Base-by-base conservation (phyloP, 2,329 filamentous ascomycete genomes). In the Ophiostoma quercus region DNA sequence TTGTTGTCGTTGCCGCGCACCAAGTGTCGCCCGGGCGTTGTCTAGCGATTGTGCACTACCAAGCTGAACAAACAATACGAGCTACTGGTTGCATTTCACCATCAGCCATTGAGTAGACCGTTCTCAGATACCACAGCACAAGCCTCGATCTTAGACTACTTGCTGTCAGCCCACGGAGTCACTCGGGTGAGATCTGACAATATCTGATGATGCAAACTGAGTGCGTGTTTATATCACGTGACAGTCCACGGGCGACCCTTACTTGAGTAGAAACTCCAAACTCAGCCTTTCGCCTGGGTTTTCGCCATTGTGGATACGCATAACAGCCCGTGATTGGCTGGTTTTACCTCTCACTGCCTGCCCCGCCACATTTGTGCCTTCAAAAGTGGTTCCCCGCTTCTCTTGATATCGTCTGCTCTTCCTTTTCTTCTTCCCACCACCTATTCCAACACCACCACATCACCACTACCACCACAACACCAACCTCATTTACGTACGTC, bases 341-440 rank as follows among this genome's bases (percentile, higher is more conserved):
- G 51, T 2, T 57, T 12, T 1, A 2, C 22, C 16, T 47, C 62
- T 62, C 34, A 63, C 71, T 73, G 73, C 73, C 73, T 73, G 73
- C 73, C 73, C 73, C 73, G 73, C 73, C 73, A 74, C 72, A 54
- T 19, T 37, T 57, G 51, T 54, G 67, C 70, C 71, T 67, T 66
- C 68, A 66, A 47, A 43, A 43, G 63, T 29, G 29, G 43, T 68
- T 67, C 60, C 39, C 63, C 65, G 47, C 54, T 54, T 69, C 66
- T 11, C 22, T 60, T 34, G 8, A 34, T 34, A 34, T 34, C 34
- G 29, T 43, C 65, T 63, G 70, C 67, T 66, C 57, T 71, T 39
- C 16, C 16, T 62, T 67, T 66, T 68, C 67, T 67, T 68, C 34
- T 68, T 62, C 51, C 51, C 72, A 57, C 51, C 34, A 54, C 63